A percentile compares a stretch with the other conserved stretches of the same genome.
Conservation (phyloP, 257 asterid species). For the Craterostigma plantagineum region DNA sequence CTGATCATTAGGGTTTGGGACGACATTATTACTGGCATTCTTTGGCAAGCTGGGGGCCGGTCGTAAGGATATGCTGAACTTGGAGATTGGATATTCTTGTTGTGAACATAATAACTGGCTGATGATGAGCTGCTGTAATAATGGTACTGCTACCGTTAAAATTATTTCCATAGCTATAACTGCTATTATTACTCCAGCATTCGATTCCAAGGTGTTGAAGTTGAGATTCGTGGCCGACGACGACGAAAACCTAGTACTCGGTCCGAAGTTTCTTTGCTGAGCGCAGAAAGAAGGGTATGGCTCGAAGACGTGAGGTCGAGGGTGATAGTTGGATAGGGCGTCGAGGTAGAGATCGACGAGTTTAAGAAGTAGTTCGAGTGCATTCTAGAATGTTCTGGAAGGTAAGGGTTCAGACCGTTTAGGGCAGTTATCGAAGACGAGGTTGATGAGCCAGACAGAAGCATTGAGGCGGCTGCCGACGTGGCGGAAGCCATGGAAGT, state of each 20-base stretch:
- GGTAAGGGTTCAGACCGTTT: slow-evolving; percentile 43
- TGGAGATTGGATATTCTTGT: too few species aligned
- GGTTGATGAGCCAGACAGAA: slow-evolving; percentile 55
- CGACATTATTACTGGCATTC: slow-evolving; percentile 24
- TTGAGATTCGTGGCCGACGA: slow-evolving; percentile 55
- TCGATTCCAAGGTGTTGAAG: slow-evolving; percentile 61
- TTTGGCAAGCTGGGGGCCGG: too few species aligned
- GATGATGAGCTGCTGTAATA: slow-evolving; percentile 12
- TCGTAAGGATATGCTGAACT: too few species aligned
- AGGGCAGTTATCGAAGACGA: slow-evolving; percentile 18
- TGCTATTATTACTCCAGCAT: slow-evolving; percentile 45
- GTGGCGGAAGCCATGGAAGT: slow-evolving; percentile 96
- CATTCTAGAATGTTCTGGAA: slow-evolving; percentile 44
- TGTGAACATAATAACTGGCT: slow-evolving; percentile 3
- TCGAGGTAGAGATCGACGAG: slow-evolving; percentile 41
- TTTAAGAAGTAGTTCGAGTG: slow-evolving; percentile 51
- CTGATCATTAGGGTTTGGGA: slow-evolving; percentile 19
- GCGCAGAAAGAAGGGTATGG: slow-evolving; percentile 24
- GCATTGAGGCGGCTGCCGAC: slow-evolving; percentile 83
- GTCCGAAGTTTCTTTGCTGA: slow-evolving; percentile 13
- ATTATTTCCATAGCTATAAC: slow-evolving; percentile 17
- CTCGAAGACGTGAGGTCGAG: slow-evolving; percentile 58
- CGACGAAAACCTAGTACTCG: slow-evolving; percentile 24
- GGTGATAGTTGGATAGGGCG: slow-evolving; percentile 61
- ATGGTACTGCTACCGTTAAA: too few species aligned